Conservation (phyloP, 2,329 filamentous ascomycete genomes). For the Fusarium albosuccineum region DNA sequence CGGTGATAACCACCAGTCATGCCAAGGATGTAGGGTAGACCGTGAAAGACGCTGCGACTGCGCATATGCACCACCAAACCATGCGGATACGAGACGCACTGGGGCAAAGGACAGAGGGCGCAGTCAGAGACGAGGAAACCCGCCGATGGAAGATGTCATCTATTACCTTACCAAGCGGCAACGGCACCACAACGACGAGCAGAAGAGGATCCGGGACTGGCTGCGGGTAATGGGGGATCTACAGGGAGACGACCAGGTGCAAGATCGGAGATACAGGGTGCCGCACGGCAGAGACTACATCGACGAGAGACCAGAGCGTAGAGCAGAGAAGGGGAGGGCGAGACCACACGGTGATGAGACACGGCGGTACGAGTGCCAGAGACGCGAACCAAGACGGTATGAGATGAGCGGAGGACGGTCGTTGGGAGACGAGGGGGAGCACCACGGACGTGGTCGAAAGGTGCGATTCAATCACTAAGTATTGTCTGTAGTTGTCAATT, state of each 20-base stretch:
- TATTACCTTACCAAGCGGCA: slow-evolving; percentile 25
- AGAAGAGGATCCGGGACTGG: slow-evolving; percentile 33
- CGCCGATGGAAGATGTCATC: slow-evolving; percentile 21
- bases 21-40: not conserved
- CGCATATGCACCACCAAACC: not conserved
- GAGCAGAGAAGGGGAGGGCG: slow-evolving; percentile 2
- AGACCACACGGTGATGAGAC: not conserved
- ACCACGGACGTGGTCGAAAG: not conserved
- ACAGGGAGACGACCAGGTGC: not conserved
- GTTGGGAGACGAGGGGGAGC: not conserved
- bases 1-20: not conserved
- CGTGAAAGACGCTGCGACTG: not conserved
- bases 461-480: not conserved
- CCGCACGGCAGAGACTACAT: not conserved
- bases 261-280: not conserved
- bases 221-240: slow-evolving; percentile 27
- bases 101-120: not conserved
- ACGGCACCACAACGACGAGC: slow-evolving; percentile 24
- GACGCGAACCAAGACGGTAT: slow-evolving; percentile 7
- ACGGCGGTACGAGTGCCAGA: slow-evolving; percentile 3
- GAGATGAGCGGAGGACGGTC: not conserved
- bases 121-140: not conserved
- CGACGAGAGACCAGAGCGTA: not conserved
- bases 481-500: not conserved
- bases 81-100: not conserved